These are phyloP conservation scores for Hemisphaericaspora lyxosophila DNA, from an alignment of 1,139 yeast species.

Conservation along the genomic window DNA sequence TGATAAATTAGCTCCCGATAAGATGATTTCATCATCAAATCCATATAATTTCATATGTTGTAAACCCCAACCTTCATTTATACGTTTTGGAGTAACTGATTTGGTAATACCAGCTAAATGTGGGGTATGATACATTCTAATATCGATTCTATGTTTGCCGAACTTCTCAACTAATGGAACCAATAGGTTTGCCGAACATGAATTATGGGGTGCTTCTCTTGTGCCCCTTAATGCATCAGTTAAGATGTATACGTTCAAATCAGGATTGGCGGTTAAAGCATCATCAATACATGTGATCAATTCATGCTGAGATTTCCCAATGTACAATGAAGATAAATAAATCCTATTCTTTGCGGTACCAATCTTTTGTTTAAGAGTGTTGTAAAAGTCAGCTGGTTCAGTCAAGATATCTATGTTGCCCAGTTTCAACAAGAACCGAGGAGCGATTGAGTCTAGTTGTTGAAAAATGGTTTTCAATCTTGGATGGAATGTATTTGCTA, in stretches of 20 bases:
- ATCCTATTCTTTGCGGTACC: slow-evolving; percentile 55
- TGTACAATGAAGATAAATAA: slow-evolving; percentile 80
- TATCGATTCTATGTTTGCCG: slow-evolving; percentile 69
- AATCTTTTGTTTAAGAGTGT: slow-evolving; percentile 57
- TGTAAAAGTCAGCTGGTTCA: slow-evolving; percentile 71
- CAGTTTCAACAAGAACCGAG: slow-evolving; percentile 61
- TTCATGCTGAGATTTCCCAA: slow-evolving; percentile 82
- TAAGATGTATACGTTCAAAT: slow-evolving; percentile 67
- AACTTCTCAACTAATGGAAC: slow-evolving; percentile 65
- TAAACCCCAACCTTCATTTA: slow-evolving; percentile 89
- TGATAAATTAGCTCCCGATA: slow-evolving; percentile 91
- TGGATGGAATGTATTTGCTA: slow-evolving; percentile 42
- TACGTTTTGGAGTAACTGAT: slow-evolving; percentile 69
- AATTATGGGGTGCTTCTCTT: slow-evolving; percentile 74
- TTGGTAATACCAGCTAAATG: slow-evolving; percentile 69
- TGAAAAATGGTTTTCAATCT: slow-evolving; percentile 48
- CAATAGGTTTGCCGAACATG: slow-evolving; percentile 73
- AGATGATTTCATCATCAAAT: slow-evolving; percentile 82
- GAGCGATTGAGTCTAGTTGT: slow-evolving; percentile 66
- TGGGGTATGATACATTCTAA: slow-evolving; percentile 90
- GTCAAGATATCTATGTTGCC: slow-evolving; percentile 64
- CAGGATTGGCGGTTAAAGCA: slow-evolving; percentile 60
- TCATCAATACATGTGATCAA: slow-evolving; percentile 57
- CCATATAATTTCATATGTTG: slow-evolving; percentile 99
- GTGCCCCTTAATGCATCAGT: slow-evolving; percentile 93